These are phyloP conservation scores for Neohortaea acidophila DNA, from an alignment of 495 filamentous ascomycete species.

Conservation along the genomic window DNA sequence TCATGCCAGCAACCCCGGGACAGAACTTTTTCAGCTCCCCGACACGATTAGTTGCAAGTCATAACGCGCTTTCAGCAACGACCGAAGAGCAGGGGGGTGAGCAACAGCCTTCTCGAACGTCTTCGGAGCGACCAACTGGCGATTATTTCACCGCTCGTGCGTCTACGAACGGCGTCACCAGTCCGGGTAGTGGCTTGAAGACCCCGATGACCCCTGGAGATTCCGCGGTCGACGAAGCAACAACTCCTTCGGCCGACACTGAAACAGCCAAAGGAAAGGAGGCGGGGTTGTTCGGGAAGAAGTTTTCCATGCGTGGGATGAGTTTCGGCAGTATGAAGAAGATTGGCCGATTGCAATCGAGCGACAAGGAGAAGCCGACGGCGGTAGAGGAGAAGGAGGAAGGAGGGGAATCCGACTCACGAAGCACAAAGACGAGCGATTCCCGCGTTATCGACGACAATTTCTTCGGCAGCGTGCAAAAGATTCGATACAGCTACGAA, in stretches of 20 bases:
- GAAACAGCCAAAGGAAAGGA: constrained; percentile 61
- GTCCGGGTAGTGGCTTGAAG: constrained; percentile 21
- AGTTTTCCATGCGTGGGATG: constrained; percentile 65
- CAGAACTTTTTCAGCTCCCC: constrained; percentile 13
- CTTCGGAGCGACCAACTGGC: constrained; percentile 31
- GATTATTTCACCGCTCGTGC: constrained; percentile 52
- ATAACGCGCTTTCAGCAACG: constrained; percentile 32
- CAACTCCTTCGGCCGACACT: constrained; percentile 34
- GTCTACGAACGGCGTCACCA: constrained; percentile 3
- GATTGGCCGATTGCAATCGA: constrained; percentile 55
- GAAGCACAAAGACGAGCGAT: constrained; percentile 40
- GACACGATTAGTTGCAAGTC: constrained; percentile 24
- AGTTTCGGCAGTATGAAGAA: constrained; percentile 62
- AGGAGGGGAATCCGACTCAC: constrained; percentile 44
- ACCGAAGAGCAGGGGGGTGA: constrained; percentile 35
- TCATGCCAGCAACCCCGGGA: constrained; percentile 63
- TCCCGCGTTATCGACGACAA: constrained; percentile 74
- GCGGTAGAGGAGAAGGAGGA: constrained; percentile 69
- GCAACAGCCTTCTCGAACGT: constrained; percentile 31
- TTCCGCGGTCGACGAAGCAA: constrained; percentile 33
- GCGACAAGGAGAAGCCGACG: constrained; percentile 49
- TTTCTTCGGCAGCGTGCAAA: constrained; percentile 65
- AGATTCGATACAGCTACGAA: constrained; percentile 62
- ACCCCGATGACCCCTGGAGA: constrained; percentile 35
- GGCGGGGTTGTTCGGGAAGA: constrained; percentile 57